Base-by-base conservation (phyloP, 116 monocot genomes). In the Thalassia testudinum region DNA sequence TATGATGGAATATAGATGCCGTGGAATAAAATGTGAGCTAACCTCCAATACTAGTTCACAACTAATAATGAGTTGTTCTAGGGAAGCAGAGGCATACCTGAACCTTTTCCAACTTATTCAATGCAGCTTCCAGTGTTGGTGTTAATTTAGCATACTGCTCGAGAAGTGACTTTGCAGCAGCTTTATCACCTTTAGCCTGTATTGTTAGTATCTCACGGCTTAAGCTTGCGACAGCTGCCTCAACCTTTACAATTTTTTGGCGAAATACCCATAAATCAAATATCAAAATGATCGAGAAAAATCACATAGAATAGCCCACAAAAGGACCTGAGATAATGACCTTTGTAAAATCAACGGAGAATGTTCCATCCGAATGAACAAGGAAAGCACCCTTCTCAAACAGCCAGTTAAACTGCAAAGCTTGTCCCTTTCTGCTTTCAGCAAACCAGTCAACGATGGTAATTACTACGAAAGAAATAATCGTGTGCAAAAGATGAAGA, bases 381-480 rank as follows among this genome's bases (percentile, higher is more conserved):
- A 79, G 21, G 60, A 95, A 84, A 26, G 83, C 87, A 49, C 73
- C 75, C 7, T 81, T 80, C 43, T 82, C 81, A 62, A 70, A 78
- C 53, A 95, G 71, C 81, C 81, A 95, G 68, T 95, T 95, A 65
- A 95, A 88, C 62, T 85, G 84, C 61, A 95, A 65, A 42, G 88
- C 88, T 62, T 95, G 88, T 16, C 95, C 95, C 66, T 95, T 87
- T 49, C 95, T 95, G 81, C 16, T 55, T 52, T 43, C 26, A 27
- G n/a, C 53, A 40, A 61, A 61, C 28, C 37, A 62, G 15, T 42
- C 45, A 51, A 66, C 10, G 10, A 45, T 20, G 15, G 15, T 20
- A 13, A 45, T 45, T 13, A 45, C n/a, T 20, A 45, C 15, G 19
- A 27, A 0, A 42, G 40, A 24, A 10, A 42, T 17, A 24, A 23